Evolutionary conservation across 768 basidiomycete species (phyloP).

Genomic region (Chlorophyllum brunneum): DNA sequence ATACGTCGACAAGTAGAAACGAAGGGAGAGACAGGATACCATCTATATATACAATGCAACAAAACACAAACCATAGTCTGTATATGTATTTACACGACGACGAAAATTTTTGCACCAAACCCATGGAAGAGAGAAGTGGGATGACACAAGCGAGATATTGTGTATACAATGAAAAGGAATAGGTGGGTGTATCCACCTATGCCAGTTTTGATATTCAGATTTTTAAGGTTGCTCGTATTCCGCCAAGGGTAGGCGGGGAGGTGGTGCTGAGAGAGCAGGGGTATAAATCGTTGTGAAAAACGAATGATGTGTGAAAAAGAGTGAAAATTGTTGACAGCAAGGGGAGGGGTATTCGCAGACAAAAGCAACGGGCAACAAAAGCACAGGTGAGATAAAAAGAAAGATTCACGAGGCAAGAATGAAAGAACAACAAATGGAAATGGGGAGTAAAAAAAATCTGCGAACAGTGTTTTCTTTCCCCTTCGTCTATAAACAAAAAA

Average conservation of each 20-base stretch:
- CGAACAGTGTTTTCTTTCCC: not conserved
- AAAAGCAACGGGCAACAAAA: not conserved
- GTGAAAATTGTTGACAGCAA: not conserved
- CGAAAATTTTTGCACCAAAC: not conserved
- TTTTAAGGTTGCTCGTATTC: not conserved
- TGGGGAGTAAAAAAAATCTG: not conserved
- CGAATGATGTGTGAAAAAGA: not conserved
- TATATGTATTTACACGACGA: not conserved
- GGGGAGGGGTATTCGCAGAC: not conserved
- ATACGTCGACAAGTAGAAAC: not conserved
- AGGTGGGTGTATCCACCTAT: too few species aligned
- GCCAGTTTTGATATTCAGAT: not conserved
- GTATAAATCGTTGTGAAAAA: too few species aligned
- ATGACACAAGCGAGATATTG: constrained; percentile 4
- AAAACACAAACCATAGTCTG: not conserved
- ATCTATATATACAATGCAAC: constrained; percentile 3
- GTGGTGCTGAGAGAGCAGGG: too few species aligned
- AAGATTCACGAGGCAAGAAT: too few species aligned
- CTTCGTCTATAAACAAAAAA: constrained; percentile 2
- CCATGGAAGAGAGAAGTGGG: not conserved
- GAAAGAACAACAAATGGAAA: too few species aligned
- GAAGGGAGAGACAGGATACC: not conserved
- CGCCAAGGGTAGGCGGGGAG: too few species aligned
- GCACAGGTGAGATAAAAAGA: not conserved
- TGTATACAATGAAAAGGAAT: constrained; percentile 2